Conservation (phyloP, 2,329 filamentous ascomycete genomes). For the Exophiala alcalophila region DNA sequence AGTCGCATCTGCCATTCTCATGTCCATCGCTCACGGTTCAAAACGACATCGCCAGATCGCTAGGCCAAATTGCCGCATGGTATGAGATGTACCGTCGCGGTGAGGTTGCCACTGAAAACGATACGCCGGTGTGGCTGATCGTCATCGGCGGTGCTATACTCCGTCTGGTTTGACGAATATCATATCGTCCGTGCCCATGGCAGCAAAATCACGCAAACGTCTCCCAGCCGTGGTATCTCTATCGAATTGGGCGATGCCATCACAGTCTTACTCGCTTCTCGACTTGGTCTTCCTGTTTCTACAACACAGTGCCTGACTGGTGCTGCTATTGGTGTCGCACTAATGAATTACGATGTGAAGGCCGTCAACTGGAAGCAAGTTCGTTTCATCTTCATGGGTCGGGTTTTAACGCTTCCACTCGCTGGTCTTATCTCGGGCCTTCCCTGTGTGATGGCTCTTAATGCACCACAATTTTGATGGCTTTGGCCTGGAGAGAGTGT, state of each 20-base stretch:
- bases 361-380: too few species aligned
- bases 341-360: too few species aligned
- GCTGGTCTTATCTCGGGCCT: too few species aligned
- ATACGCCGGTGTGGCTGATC: conserved; percentile 72
- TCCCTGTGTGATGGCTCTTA: too few species aligned
- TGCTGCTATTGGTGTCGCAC: too few species aligned
- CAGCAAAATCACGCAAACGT: conserved; percentile 72
- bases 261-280: conserved; percentile 71
- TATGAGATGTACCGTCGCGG: conserved; percentile 66
- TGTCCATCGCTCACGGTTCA: conserved; percentile 61
- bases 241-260: conserved; percentile 79
- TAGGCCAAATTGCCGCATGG: conserved; percentile 66
- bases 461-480: too few species aligned
- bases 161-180: conserved; percentile 69
- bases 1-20: conserved; percentile 49
- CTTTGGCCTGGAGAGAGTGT: too few species aligned
- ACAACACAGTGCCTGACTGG: too few species aligned
- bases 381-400: too few species aligned
- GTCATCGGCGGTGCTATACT: conserved; percentile 63
- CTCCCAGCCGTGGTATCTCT: conserved; percentile 56
- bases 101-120: conserved; percentile 58
- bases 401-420: too few species aligned
- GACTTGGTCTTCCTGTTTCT: too few species aligned
- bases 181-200: conserved; percentile 85
- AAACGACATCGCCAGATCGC: conserved; percentile 73